Evolutionary conservation across 23 red algal genomes (phyloP), one percentile per base, ranked within the genome.

Genomic region (Gracilaria gracilis): DNA sequence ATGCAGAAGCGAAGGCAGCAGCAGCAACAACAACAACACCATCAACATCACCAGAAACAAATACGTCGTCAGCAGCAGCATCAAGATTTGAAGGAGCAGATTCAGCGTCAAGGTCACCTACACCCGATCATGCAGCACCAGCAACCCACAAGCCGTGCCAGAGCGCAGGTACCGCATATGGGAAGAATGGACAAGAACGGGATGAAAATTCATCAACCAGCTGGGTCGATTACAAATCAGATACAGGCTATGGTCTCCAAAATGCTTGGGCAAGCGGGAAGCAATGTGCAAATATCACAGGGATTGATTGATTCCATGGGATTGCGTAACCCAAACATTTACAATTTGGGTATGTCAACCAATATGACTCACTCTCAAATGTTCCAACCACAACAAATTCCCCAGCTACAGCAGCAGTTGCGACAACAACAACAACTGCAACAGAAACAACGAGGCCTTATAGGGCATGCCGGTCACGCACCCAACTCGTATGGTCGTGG

Each of bases 1-100:
- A 38, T 66, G 27, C 86, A 89, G 61, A 50, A 79, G 61, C 69
- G 75, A 39, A 84, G 38, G 57, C 87, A 90, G 75, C 84, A 59
- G 69, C 65, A 50, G 44, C 72, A 76, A 51, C 44, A 64, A 35
- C 72, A 76, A 51, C 44, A 64, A 35, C 87, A 70, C 17, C 54
- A 61, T 28, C 87, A 90, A 49, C 57, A 81, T 32, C 73, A 79
- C 3, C 73, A 90, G 29, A 31, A 79, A 67, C 87, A 90, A 40
- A 42, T 75, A 29, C 70, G 54, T 25, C 84, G 54, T 0, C 84
- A 88, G 29, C 84, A 88, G 14, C 87, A 66, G 64, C 87, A 77
- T 38, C 87, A 79, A 79, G 39, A 55, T 47, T 71, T 35, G 74
- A 72, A 47, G 87, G 57, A 33, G 35, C 87, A 67, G 38, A 44